Conservation (phyloP, 2,329 filamentous ascomycete genomes). For the Botrytis byssoidea region DNA sequence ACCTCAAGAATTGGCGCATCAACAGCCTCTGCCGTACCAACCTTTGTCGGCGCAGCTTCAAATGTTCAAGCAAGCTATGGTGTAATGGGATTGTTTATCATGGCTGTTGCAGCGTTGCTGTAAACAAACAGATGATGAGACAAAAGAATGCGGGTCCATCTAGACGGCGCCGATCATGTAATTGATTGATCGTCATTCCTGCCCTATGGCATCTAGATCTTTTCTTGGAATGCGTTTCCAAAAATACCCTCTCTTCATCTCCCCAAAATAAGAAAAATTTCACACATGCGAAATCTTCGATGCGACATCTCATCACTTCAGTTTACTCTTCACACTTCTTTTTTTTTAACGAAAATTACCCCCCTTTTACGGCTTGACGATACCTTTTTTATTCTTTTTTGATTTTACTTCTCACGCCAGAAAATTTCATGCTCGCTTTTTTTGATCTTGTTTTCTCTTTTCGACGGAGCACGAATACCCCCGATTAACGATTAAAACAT, state of each 20-base stretch:
- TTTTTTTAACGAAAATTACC: background rate
- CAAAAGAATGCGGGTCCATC: conserved; percentile 12
- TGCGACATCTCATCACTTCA: conserved; percentile 9
- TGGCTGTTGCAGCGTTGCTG: conserved; percentile 10
- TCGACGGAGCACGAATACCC: conserved; percentile 13
- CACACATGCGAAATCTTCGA: conserved; percentile 10
- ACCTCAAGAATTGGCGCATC: background rate
- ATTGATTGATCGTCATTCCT: conserved; percentile 8
- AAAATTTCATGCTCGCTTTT: background rate
- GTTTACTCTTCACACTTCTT: background rate
- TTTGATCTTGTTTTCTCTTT: background rate
- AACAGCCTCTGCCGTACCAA: background rate
- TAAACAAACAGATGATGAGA: conserved; percentile 15
- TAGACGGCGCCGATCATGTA: background rate
- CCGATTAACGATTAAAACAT: conserved; percentile 18
- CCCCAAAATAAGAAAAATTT: background rate
- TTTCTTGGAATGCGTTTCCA: conserved; percentile 9
- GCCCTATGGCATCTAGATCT: background rate
- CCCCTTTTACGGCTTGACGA: conserved; percentile 17
- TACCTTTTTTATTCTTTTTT: conserved; percentile 1
- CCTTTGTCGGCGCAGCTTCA: background rate
- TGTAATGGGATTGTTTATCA: conserved; percentile 14
- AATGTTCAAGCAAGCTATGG: conserved; percentile 10
- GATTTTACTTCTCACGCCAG: background rate
- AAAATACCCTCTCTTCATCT: background rate